Conservation (phyloP, 371 early-diverging fungal species). For the Mortierella sp. region DNA sequence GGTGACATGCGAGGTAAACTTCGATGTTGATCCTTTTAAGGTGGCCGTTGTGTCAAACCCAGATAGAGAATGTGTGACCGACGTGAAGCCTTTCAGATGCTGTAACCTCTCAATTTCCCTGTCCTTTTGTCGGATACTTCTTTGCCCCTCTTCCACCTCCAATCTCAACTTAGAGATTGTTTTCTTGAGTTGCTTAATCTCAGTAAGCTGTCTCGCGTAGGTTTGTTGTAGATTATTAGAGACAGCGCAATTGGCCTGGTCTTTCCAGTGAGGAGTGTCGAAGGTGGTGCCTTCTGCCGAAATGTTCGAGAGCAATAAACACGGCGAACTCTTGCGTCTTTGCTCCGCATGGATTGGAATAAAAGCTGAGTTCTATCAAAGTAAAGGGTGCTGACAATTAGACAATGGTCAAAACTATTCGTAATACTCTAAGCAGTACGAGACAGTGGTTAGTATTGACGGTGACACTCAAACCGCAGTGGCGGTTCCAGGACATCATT, state of each 20-base stretch:
- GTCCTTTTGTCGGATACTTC: slow-evolving; percentile 37
- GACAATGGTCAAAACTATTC: neutral
- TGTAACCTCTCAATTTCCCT: slow-evolving; percentile 39
- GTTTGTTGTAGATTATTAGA: slow-evolving; percentile 26
- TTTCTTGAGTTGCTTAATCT: slow-evolving; percentile 43
- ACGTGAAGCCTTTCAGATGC: slow-evolving; percentile 15
- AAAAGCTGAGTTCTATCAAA: neutral
- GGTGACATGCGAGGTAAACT: neutral
- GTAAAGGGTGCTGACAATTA: neutral
- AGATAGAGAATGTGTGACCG: slow-evolving; percentile 5
- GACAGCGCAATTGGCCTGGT: slow-evolving; percentile 7
- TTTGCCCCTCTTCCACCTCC: slow-evolving; percentile 40
- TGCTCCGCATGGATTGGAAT: too few relatives aligned
- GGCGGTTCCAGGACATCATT: neutral
- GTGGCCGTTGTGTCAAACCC: slow-evolving; percentile 14
- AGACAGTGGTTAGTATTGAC: neutral
- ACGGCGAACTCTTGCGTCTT: neutral
- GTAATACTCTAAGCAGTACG: neutral
- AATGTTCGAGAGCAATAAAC: neutral
- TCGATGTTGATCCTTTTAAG: neutral
- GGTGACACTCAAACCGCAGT: neutral
- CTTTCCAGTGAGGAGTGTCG: neutral
- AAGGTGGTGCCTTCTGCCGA: neutral
- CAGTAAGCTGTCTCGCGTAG: slow-evolving; percentile 31
- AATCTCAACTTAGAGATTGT: slow-evolving; percentile 28